Percentiles rank a stretch among this genome's conserved stretches.
Evolutionary conservation across 257 asterid genomes (phyloP).

Genomic region (Solanum appendiculatum): DNA sequence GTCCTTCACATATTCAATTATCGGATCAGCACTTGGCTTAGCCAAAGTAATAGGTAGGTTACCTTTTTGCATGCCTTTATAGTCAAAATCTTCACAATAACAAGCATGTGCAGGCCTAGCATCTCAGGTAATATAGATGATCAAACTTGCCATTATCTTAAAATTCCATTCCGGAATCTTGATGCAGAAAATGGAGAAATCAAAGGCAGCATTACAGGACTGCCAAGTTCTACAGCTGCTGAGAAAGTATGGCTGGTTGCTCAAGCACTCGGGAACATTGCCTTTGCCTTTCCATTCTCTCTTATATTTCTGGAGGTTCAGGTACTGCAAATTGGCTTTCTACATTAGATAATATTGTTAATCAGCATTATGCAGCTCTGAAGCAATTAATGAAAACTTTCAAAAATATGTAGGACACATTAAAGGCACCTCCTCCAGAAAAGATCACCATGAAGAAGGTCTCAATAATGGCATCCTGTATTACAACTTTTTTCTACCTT

Average conservation of each 20-base stretch:
- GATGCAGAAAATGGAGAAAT: conserved; percentile 53
- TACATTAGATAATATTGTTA: background rate
- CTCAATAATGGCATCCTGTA: conserved; percentile 34
- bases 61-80: background rate
- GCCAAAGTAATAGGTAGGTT: conserved; percentile 51
- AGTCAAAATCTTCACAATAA: background rate
- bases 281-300: conserved; percentile 67
- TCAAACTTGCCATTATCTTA: background rate
- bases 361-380: background rate
- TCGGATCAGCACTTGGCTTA: conserved; percentile 66
- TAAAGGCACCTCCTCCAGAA: conserved; percentile 61
- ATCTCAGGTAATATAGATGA: background rate
- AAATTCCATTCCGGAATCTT: background rate
- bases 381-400: background rate
- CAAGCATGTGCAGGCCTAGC: background rate
- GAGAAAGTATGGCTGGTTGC: conserved; percentile 49
- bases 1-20: conserved; percentile 63
- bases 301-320: conserved; percentile 50
- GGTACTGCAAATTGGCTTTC: conserved; percentile 19
- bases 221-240: conserved; percentile 25
- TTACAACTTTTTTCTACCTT: conserved; percentile 61
- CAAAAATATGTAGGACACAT: conserved; percentile 45
- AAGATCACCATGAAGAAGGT: conserved; percentile 63
- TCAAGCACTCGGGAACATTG: conserved; percentile 74
- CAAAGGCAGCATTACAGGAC: conserved; percentile 48